Base-by-base conservation (phyloP, 306 rosid genomes). In the Arachis hypogaea region DNA sequence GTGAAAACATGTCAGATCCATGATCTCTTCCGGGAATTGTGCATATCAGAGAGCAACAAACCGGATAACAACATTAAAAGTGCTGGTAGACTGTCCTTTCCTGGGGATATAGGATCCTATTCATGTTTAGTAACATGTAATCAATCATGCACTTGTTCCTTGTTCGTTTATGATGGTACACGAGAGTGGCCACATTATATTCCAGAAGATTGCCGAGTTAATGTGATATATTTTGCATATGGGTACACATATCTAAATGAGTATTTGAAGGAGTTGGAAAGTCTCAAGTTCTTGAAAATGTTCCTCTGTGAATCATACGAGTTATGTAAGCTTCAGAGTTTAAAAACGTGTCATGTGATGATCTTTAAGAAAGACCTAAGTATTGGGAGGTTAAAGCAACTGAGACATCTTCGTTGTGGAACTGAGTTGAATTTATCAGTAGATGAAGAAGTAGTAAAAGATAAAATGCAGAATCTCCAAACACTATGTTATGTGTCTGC, bases 1-100 rank as follows among this genome's bases (percentile, higher is more conserved):
- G 74, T 67, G 7, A 76, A 67, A 43, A 68, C 51, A 14, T 76
- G 80, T 22, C 61, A 60, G 1, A 40, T 76, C 16, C 80, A 76
- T 1, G 62, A 68, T 76, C 44, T 76, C n/a, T 28, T 67, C 0
- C 59, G 61, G 5, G 68, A 57, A 4, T n/a, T 66, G 3, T 76
- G 80, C 28, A 4, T 66, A 36, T 45, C 4, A 2, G 59, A 66
- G 74, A 16, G 80, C 51, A 46, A 46, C 18, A 66, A 16, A 11
- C 4, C 33, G 0, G 1, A 9, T 3, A 66, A 16, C 44, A 40
- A 38, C 42, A 18, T 6, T 0, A 55, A 28, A 6, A 66, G 6
- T 66, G 51, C 74, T 0, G 29, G 56, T 10, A 75, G 68, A 2
- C 22, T 75, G 43, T 66, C 73, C 44, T 7, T 75, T 12, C 63